phyloP scores from a whole-genome alignment of 2,329 filamentous ascomycete genomes.

The Gnomoniopsis smithogilvyi region DNA sequence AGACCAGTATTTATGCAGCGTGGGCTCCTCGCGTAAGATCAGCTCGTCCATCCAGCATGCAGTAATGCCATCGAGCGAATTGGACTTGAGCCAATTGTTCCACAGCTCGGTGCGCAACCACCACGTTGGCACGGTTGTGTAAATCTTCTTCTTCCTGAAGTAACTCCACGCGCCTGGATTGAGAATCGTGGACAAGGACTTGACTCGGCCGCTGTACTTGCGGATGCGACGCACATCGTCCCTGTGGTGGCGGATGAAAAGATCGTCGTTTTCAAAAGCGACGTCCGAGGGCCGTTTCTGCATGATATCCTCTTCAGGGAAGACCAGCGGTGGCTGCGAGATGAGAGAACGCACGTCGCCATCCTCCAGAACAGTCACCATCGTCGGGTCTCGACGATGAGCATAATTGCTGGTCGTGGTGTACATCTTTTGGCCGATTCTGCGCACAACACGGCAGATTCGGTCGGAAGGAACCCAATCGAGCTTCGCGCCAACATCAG shows the following conservation, averaged over 20 bases:
- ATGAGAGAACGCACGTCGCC: slow-evolving; percentile 21
- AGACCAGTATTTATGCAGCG: slow-evolving; percentile 43
- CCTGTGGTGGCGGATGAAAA: slow-evolving; percentile 31
- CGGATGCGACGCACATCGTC: slow-evolving; percentile 26
- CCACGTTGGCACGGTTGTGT: slow-evolving; percentile 40
- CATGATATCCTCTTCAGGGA: slow-evolving; percentile 28
- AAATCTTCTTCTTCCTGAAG: slow-evolving; percentile 25
- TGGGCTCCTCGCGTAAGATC: slow-evolving; percentile 41
- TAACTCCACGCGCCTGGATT: slow-evolving; percentile 24
- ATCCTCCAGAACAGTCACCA: slow-evolving; percentile 28
- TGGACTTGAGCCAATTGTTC: slow-evolving; percentile 45
- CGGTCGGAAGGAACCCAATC: slow-evolving; percentile 33
- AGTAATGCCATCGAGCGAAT: slow-evolving; percentile 44
- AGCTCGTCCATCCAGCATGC: slow-evolving; percentile 49
- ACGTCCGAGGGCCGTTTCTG: slow-evolving; percentile 26
- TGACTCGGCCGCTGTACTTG: slow-evolving; percentile 18
- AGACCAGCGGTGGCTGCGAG: slow-evolving; percentile 23
- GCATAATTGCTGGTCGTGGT: slow-evolving; percentile 31
- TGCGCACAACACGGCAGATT: slow-evolving; percentile 31
- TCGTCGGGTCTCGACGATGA: slow-evolving; percentile 34
- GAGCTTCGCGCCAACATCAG: slow-evolving; percentile 25
- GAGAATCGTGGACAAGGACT: slow-evolving; percentile 22
- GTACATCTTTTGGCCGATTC: slow-evolving; percentile 24
- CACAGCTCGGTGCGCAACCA: slow-evolving; percentile 46
- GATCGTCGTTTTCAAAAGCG: slow-evolving; percentile 32